phyloP scores from a whole-genome alignment of 2,329 filamentous ascomycete genomes.

The Neophaeococcomyces aloes region DNA sequence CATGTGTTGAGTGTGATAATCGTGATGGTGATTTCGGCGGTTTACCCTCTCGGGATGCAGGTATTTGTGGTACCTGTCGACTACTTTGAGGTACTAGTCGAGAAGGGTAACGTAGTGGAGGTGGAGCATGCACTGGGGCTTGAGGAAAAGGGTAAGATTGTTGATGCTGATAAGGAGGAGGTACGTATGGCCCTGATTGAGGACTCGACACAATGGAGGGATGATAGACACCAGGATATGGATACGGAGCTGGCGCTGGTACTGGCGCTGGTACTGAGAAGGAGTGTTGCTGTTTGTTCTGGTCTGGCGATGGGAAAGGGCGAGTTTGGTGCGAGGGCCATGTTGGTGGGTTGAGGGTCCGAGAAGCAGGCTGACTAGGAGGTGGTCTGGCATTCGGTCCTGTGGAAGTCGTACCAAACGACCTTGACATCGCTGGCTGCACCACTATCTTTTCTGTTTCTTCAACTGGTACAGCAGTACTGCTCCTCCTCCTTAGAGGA shows the following conservation, averaged over 20 bases:
- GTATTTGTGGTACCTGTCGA: slow-evolving; percentile 8
- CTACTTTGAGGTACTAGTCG: background rate
- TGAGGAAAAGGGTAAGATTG: slow-evolving; percentile 3
- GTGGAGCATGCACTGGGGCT: background rate
- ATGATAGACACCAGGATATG: slow-evolving; percentile 12
- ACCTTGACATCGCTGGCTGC: slow-evolving; percentile 4
- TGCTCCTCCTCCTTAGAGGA: slow-evolving; percentile 8
- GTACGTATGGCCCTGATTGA: slow-evolving; percentile 9
- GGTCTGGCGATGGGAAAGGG: slow-evolving; percentile 16
- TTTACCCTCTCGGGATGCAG: slow-evolving; percentile 20
- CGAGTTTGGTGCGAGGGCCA: background rate
- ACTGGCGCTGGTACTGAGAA: slow-evolving; percentile 18
- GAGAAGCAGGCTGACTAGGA: background rate
- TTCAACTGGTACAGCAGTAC: slow-evolving; percentile 7
- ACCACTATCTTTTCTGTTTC: slow-evolving; percentile 8
- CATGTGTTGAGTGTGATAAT: slow-evolving; percentile 6
- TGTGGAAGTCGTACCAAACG: background rate
- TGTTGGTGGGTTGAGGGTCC: background rate
- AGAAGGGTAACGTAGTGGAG: slow-evolving; percentile 3
- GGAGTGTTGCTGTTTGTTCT: slow-evolving; percentile 16
- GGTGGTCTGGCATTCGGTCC: background rate
- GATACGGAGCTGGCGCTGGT: slow-evolving; percentile 16
- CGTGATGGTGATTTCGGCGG: slow-evolving; percentile 17
- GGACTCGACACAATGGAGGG: background rate
- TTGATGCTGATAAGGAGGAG: slow-evolving; percentile 10